phyloP scores from a whole-genome alignment of 2,329 filamentous ascomycete genomes.

The Chaetomium sp. region DNA sequence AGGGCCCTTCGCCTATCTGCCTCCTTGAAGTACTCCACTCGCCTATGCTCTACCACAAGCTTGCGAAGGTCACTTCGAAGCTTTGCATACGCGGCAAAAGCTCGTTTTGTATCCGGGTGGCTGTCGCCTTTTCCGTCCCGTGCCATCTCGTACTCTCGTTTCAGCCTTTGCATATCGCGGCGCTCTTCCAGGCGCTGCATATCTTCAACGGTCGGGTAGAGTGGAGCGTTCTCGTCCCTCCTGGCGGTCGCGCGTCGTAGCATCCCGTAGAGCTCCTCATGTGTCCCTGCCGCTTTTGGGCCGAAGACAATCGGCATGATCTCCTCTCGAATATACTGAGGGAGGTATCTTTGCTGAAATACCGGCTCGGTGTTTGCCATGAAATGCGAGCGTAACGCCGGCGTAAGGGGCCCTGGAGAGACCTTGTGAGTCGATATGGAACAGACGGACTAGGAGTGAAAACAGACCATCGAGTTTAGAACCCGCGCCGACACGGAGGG shows the following conservation, averaged over 20 bases:
- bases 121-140: too few relatives aligned
- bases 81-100: too few relatives aligned
- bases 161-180: conserved; percentile 3
- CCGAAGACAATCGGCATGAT: conserved; percentile 11
- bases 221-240: conserved; percentile 1
- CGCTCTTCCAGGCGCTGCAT: not conserved
- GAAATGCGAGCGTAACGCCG: conserved; percentile 3
- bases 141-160: not conserved
- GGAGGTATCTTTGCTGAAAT: not conserved
- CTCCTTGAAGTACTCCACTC: not conserved
- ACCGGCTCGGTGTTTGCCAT: conserved; percentile 1
- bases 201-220: not conserved
- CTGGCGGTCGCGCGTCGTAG: not conserved
- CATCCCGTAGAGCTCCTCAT: conserved; percentile 1
- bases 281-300: conserved; percentile 1
- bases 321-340: conserved; percentile 1
- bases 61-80: not conserved
- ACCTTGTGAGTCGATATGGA: too few relatives aligned
- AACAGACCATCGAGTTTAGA: not conserved
- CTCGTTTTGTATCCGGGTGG: too few relatives aligned
- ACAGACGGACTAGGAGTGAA: too few relatives aligned
- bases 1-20: conserved; percentile 7
- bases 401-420: not conserved
- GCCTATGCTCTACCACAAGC: not conserved
- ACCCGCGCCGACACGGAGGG: not conserved